A percentile compares a stretch with the other conserved stretches of the same genome.
Conservation (phyloP, 106 monocot genomes). For the Xerophyta viscosa region DNA sequence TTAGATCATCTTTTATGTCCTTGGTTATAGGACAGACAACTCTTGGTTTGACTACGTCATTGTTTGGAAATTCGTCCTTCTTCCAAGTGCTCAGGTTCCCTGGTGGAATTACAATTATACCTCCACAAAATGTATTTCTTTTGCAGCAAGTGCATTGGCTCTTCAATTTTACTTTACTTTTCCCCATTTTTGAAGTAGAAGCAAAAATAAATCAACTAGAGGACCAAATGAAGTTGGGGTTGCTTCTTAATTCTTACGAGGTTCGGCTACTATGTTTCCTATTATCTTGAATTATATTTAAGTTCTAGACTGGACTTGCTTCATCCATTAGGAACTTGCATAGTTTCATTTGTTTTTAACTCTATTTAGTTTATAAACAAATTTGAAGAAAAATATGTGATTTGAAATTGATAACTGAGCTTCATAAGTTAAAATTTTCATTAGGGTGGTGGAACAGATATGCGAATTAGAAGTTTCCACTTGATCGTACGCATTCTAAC, state of each 20-base stretch:
- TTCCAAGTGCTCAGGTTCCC: slow-evolving; percentile 86
- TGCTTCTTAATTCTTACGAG: slow-evolving; percentile 75
- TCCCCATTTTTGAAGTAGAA: slow-evolving; percentile 62
- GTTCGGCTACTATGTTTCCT: slow-evolving; percentile 21
- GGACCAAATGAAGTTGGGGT: slow-evolving; percentile 74
- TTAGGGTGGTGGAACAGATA: too few species aligned
- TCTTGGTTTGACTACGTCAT: slow-evolving; percentile 54
- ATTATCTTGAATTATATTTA: too few species aligned
- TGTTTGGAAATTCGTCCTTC: slow-evolving; percentile 80
- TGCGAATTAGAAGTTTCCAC: too few species aligned
- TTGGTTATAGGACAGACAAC: slow-evolving; percentile 50
- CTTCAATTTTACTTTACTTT: slow-evolving; percentile 90
- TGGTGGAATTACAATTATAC: slow-evolving; percentile 83
- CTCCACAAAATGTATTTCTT: slow-evolving; percentile 75
- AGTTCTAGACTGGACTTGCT: too few species aligned
- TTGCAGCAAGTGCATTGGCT: slow-evolving; percentile 59
- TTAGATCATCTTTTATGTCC: slow-evolving; percentile 55
- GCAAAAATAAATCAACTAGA: slow-evolving; percentile 54
- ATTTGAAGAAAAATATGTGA: too few species aligned
- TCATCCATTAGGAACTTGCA: too few species aligned
- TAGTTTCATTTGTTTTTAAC: too few species aligned
- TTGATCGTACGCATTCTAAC: too few species aligned
- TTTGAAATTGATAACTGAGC: too few species aligned
- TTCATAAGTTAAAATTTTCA: too few species aligned
- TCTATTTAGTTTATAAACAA: too few species aligned